These are phyloP conservation scores for Ambrosia hybrid DNA, from an alignment of 140 eudicot genomes.

Conservation along the genomic window DNA sequence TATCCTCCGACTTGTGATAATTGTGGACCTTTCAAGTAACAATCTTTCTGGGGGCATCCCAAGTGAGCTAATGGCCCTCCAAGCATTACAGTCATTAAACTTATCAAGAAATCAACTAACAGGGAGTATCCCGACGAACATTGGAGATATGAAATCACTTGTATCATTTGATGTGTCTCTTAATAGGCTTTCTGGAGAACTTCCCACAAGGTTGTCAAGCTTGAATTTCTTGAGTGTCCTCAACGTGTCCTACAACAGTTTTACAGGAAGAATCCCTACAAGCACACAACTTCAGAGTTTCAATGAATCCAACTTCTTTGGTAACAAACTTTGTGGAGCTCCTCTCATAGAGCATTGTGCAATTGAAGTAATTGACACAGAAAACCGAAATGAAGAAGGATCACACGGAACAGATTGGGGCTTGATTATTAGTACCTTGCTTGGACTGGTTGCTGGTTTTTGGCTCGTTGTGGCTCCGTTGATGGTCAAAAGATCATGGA, in stretches of 20 bases:
- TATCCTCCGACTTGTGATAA: slow-evolving; percentile 2
- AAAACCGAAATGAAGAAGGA: not conserved
- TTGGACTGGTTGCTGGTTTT: slow-evolving; percentile 28
- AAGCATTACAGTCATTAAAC: slow-evolving; percentile 18
- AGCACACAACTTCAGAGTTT: slow-evolving; percentile 36
- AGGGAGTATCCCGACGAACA: slow-evolving; percentile 24
- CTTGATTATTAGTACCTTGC: slow-evolving; percentile 21
- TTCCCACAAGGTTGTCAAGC: slow-evolving; percentile 31
- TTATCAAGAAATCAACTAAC: slow-evolving; percentile 34
- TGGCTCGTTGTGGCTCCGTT: slow-evolving; percentile 19
- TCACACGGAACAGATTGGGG: slow-evolving; percentile 18
- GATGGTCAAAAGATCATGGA: slow-evolving; percentile 15
- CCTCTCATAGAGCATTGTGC: slow-evolving; percentile 26
- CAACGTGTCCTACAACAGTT: slow-evolving; percentile 20
- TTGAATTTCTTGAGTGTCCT: slow-evolving; percentile 27
- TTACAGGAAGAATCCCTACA: slow-evolving; percentile 35
- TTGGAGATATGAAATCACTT: slow-evolving; percentile 24
- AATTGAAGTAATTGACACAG: not conserved
- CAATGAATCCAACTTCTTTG: slow-evolving; percentile 24
- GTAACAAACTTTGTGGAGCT: slow-evolving; percentile 36
- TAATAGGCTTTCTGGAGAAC: slow-evolving; percentile 26
- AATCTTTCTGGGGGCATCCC: slow-evolving; percentile 33
- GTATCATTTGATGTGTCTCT: slow-evolving; percentile 34
- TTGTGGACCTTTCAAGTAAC: slow-evolving; percentile 38
- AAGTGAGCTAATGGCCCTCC: slow-evolving; percentile 24